phyloP scores from a whole-genome alignment of 2,329 filamentous ascomycete species.

The Phoma herbarum region DNA sequence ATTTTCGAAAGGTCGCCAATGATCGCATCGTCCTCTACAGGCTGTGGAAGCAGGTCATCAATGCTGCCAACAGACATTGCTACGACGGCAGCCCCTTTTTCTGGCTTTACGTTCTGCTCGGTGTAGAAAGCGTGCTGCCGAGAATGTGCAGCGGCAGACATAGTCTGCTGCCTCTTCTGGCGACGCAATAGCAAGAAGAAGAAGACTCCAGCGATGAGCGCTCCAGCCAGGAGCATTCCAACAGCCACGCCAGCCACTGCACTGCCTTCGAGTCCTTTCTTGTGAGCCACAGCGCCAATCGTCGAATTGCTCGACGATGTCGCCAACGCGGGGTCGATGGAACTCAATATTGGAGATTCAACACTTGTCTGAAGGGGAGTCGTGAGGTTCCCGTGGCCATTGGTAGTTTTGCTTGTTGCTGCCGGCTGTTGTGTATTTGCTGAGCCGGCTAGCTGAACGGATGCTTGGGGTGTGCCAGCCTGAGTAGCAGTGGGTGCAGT shows the following conservation, averaged over 20 bases:
- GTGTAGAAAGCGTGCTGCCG: neutral
- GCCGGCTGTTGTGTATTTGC: too few relatives aligned
- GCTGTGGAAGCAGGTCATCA: constrained; percentile 34
- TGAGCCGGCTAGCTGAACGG: too few relatives aligned
- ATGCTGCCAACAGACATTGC: constrained; percentile 5
- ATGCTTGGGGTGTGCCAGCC: too few relatives aligned
- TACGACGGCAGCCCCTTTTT: constrained; percentile 7
- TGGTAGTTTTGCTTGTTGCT: too few relatives aligned
- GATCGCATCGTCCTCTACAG: constrained; percentile 33
- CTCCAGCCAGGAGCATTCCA: constrained; percentile 29
- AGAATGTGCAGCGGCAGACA: neutral
- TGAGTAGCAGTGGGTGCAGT: too few relatives aligned
- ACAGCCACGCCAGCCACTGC: constrained; percentile 33
- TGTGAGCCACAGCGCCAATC: neutral
- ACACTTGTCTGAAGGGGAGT: too few relatives aligned
- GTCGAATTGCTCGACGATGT: neutral
- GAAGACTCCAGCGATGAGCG: constrained; percentile 20
- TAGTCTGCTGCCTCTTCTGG: constrained; percentile 12
- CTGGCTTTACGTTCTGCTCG: neutral
- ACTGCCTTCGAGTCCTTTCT: constrained; percentile 20
- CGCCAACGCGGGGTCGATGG: too few relatives aligned
- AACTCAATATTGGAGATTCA: too few relatives aligned
- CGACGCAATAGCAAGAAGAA: constrained; percentile 28
- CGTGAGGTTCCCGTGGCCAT: too few relatives aligned
- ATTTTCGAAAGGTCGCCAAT: constrained; percentile 32